Evolutionary conservation across 331 rosid genomes (phyloP), one percentile per base, ranked within the genome.

Genomic region (Malus hybrid): DNA sequence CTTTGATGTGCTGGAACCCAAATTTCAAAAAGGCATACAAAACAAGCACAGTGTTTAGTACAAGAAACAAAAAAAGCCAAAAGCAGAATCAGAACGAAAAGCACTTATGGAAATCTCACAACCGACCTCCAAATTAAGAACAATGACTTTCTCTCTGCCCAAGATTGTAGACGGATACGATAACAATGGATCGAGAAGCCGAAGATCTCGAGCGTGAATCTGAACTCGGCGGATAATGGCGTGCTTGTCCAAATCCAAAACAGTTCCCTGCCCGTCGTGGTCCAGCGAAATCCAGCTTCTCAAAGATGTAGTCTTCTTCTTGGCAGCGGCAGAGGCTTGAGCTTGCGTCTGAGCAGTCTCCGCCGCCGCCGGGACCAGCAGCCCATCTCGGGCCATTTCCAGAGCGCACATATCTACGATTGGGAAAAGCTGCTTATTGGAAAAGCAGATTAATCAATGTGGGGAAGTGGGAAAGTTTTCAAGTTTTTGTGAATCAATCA

Each of bases 161-260:
- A 93, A 82, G 74, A 93, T 93, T 64, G 96, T 81, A 7, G 98
- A 91, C 79, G 98, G 98, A 33, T 91, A 93, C 0, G 97, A 90
- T 4, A 93, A 68, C 46, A 93, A 72, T 4, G 98, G 98, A 77
- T 93, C 98, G 5, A 93, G 89, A 76, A 93, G 86, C 31, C 98
- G 89, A 86, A 93, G 96, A 84, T 93, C 98, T 76, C 98, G 86
- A 0, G 98, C 90, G 54, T 93, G 86, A 71, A 93, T 93, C 54
- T 85, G 77, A 72, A 91, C 89, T 2, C 88, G 84, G 36, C 91
- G 93, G 92, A 91, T 93, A 60, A 93, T 91, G 67, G 88, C 94
- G 46, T 87, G 80, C 89, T 93, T 93, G 32, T 93, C 98, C 44
- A 89, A 88, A 80, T 93, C 98, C 64, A 93, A 75, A 14, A 87